Conservation (phyloP, 306 rosid species). For the Acacia confusa region DNA sequence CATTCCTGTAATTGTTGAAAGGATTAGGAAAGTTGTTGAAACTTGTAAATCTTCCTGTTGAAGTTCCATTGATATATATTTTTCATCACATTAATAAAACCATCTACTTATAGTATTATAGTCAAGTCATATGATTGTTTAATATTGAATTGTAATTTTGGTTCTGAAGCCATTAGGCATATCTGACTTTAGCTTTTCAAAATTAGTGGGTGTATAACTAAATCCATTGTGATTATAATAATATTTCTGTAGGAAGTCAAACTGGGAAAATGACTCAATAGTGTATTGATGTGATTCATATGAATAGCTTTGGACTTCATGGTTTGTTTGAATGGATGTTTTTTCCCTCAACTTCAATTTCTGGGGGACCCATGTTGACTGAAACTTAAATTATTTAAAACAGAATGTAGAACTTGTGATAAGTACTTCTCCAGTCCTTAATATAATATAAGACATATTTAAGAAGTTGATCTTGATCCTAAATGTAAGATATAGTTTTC, state of each 20-base stretch:
- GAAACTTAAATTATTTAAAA: background rate
- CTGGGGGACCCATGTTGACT: background rate
- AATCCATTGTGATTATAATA: background rate
- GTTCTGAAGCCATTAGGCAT: background rate
- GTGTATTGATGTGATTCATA: background rate
- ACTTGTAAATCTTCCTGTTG: constrained; percentile 55
- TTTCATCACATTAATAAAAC: constrained; percentile 19
- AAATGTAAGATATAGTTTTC: too few species aligned
- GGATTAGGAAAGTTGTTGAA: constrained; percentile 65
- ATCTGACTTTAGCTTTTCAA: background rate
- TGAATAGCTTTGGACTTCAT: background rate
- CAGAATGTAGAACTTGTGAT: background rate
- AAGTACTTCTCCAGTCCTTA: background rate
- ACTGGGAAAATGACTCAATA: background rate
- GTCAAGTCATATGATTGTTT: background rate
- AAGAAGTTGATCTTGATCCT: too few species aligned
- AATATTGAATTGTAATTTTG: background rate
- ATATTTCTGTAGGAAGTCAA: background rate
- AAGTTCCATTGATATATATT: constrained; percentile 26
- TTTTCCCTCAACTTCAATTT: background rate
- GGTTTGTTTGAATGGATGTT: background rate
- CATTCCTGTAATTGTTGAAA: constrained; percentile 63
- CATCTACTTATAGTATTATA: background rate
- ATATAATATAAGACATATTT: too few species aligned
- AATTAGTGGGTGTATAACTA: background rate